Evolutionary conservation across 163 green algal genomes (phyloP).

Genomic region (Scenedesmus sp.): DNA sequence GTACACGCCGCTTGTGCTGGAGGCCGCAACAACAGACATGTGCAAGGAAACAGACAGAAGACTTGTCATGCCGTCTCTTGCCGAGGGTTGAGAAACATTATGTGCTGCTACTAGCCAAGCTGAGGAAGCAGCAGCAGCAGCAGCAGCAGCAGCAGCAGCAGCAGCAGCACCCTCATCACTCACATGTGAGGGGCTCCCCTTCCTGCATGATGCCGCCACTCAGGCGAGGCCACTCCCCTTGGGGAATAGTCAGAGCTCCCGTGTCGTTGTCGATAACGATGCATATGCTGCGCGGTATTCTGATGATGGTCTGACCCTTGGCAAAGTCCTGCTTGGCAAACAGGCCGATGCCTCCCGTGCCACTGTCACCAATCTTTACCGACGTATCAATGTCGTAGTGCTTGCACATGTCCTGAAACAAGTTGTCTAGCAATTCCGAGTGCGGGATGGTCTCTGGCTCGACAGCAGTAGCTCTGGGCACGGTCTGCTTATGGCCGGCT

Average conservation of each 20-base stretch:
- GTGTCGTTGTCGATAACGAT: conserved; percentile 43
- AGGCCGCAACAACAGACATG: too few species aligned
- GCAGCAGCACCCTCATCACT: background rate
- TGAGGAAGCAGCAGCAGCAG: background rate
- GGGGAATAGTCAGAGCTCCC: conserved; percentile 25
- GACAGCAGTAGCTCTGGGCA: background rate
- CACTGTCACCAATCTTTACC: background rate
- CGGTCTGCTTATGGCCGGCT: background rate
- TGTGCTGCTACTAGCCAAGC: background rate
- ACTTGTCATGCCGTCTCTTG: background rate
- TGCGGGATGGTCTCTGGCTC: background rate
- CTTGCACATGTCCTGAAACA: conserved; percentile 40
- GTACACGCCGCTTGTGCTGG: too few species aligned
- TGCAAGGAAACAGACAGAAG: too few species aligned
- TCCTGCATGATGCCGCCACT: conserved; percentile 18
- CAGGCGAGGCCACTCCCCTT: conserved; percentile 12
- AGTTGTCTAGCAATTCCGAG: conserved; percentile 16
- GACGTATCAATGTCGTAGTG: background rate
- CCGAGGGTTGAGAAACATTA: background rate
- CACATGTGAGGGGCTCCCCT: conserved; percentile 21
- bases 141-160: conserved; percentile 4
- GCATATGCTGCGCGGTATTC: conserved; percentile 29
- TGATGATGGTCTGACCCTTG: conserved; percentile 31
- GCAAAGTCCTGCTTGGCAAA: conserved; percentile 6
- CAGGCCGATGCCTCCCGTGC: conserved; percentile 29